Conservation (phyloP, 768 basidiomycete species). For the Russula dissimulans region DNA sequence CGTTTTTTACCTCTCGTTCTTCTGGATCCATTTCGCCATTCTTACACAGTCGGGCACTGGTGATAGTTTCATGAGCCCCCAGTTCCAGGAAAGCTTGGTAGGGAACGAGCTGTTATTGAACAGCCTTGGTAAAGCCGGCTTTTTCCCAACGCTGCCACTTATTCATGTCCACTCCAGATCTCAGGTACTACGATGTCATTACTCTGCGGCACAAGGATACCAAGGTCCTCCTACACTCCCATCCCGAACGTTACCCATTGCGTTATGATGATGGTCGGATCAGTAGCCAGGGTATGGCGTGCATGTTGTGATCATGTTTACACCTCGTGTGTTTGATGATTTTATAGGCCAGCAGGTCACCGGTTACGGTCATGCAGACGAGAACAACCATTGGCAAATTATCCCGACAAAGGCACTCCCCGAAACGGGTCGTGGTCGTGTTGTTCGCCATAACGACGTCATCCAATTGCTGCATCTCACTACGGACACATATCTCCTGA, state of each 20-base stretch:
- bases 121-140: conserved; percentile 62
- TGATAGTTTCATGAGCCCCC: conserved; percentile 94
- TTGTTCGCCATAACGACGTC: conserved; percentile 83
- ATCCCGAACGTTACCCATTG: conserved; percentile 82
- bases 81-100: conserved; percentile 90
- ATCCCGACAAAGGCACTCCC: conserved; percentile 93
- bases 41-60: conserved; percentile 86
- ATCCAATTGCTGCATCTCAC: conserved; percentile 83
- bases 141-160: not conserved
- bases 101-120: conserved; percentile 90
- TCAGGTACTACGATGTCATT: conserved; percentile 86
- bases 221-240: conserved; percentile 91
- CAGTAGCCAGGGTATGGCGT: conserved; percentile 69
- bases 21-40: conserved; percentile 90
- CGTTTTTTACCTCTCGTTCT: conserved; percentile 86
- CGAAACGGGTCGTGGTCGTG: conserved; percentile 84
- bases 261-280: conserved; percentile 94
- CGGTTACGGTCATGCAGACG: conserved; percentile 88
- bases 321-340: conserved; percentile 3
- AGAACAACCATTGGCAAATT: conserved; percentile 94
- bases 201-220: conserved; percentile 88
- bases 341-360: conserved; percentile 85
- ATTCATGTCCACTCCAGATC: conserved; percentile 43
- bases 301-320: not conserved
- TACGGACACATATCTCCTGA: conserved; percentile 76